A percentile compares a stretch with the other conserved stretches of the same genome.
Conservation (phyloP, 75 land plant species). For the Ceratopteris richardii region DNA sequence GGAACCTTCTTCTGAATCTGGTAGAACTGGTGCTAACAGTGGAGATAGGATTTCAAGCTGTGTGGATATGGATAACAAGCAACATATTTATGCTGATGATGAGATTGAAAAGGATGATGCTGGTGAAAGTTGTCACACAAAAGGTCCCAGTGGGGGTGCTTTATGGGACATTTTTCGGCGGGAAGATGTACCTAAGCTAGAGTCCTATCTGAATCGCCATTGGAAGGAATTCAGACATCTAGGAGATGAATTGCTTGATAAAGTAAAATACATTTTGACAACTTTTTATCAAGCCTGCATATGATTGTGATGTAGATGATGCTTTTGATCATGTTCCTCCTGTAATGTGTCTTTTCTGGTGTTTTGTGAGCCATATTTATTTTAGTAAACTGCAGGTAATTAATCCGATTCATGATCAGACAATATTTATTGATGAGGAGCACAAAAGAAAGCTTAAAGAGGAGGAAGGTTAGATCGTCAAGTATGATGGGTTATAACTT, state of each 20-base stretch:
- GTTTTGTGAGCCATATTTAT: neutral
- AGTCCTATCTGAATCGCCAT: slow-evolving; percentile 44
- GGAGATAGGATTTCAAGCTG: too few relatives aligned
- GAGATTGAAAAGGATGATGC: neutral
- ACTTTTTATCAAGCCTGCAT: too few relatives aligned
- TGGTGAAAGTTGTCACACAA: neutral
- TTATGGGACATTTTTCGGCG: slow-evolving; percentile 80
- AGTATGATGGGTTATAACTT: neutral
- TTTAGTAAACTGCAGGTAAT: slow-evolving; percentile 51
- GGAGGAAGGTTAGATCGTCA: slow-evolving; percentile 63
- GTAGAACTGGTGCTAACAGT: too few relatives aligned
- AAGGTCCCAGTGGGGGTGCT: slow-evolving; percentile 48
- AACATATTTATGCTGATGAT: too few relatives aligned
- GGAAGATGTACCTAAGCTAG: slow-evolving; percentile 70
- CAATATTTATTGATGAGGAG: slow-evolving; percentile 43
- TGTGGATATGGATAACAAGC: too few relatives aligned
- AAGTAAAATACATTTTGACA: neutral
- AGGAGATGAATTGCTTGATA: neutral
- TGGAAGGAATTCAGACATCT: slow-evolving; percentile 53
- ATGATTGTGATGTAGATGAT: too few relatives aligned
- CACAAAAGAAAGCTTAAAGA: slow-evolving; percentile 68
- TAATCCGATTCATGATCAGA: slow-evolving; percentile 82
- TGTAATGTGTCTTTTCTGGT: neutral
- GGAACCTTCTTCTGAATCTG: too few relatives aligned
- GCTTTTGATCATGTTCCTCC: too few relatives aligned